Conservation (phyloP, 2,329 filamentous ascomycete species). For the Sarocladium kiliense region DNA sequence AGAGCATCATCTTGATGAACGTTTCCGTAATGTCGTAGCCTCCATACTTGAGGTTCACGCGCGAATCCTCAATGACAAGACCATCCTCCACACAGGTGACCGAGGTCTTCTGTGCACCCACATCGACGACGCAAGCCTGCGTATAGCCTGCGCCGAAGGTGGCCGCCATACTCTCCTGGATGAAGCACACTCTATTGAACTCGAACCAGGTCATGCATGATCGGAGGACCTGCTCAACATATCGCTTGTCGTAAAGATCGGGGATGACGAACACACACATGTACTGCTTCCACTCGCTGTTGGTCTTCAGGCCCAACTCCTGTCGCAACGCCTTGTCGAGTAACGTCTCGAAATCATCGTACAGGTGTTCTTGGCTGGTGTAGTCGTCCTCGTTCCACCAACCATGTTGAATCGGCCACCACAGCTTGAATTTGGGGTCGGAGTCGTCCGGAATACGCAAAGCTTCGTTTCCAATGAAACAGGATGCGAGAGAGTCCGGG, state of each 20-base stretch:
- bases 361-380: conserved; percentile 69
- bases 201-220: conserved; percentile 86
- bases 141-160: conserved; percentile 95
- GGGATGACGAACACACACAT: conserved; percentile 97
- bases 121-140: conserved; percentile 89
- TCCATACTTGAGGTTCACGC: conserved; percentile 91
- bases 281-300: conserved; percentile 82
- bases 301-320: conserved; percentile 74
- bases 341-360: conserved; percentile 77
- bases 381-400: conserved; percentile 92
- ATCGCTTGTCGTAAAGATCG: conserved; percentile 91
- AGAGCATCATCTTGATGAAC: conserved; percentile 97
- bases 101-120: conserved; percentile 95
- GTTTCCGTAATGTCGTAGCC: conserved; percentile 90
- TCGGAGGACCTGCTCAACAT: conserved; percentile 79
- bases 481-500: conserved; percentile 54
- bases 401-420: conserved; percentile 85
- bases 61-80: conserved; percentile 88
- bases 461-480: conserved; percentile 77
- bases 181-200: conserved; percentile 84
- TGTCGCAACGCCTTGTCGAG: conserved; percentile 79
- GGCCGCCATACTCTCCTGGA: conserved; percentile 92
- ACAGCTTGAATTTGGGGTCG: conserved; percentile 81
- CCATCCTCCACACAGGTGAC: conserved; percentile 97
- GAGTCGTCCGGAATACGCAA: conserved; percentile 86